These are phyloP conservation scores for Xylariaceae sp. DNA, from an alignment of 2,329 filamentous ascomycete species.

Conservation along the genomic window DNA sequence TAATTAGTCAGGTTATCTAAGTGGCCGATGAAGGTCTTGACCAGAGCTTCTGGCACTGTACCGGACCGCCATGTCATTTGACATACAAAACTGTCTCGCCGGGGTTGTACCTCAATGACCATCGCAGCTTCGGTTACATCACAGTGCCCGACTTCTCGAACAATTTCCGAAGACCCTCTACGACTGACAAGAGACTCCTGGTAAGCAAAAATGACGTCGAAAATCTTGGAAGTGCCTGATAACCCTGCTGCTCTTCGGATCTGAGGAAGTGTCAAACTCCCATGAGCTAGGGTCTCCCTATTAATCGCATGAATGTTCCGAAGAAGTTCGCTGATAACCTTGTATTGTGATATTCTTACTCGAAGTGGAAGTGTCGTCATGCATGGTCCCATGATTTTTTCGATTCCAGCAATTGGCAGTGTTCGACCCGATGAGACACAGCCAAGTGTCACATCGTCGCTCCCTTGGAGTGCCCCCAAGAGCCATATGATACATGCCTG, in stretches of 20 bases:
- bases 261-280: conserved; percentile 60
- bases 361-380: conserved; percentile 72
- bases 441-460: conserved; percentile 67
- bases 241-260: conserved; percentile 61
- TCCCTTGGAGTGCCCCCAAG: conserved; percentile 60
- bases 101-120: conserved; percentile 72
- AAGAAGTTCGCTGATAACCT: conserved; percentile 58
- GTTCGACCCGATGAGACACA: conserved; percentile 80
- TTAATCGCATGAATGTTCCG: conserved; percentile 61
- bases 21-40: conserved; percentile 56
- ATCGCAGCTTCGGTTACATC: conserved; percentile 76
- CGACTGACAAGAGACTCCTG: conserved; percentile 63
- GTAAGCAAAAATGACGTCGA: conserved; percentile 79
- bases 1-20: conserved; percentile 48
- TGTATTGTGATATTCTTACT: conserved; percentile 51
- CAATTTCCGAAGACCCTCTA: conserved; percentile 21
- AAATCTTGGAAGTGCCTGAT: conserved; percentile 55
- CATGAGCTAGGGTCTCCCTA: conserved; percentile 61
- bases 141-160: conserved; percentile 55
- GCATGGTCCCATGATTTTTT: conserved; percentile 74
- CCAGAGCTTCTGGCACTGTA: conserved; percentile 51
- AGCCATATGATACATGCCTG: conserved; percentile 68
- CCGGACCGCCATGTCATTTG: conserved; percentile 46
- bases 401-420: conserved; percentile 64
- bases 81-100: conserved; percentile 36